Evolutionary conservation across 2,329 filamentous ascomycete species (phyloP), one percentile per base, ranked within the genome.

Genomic region (Chaetomium sp.): DNA sequence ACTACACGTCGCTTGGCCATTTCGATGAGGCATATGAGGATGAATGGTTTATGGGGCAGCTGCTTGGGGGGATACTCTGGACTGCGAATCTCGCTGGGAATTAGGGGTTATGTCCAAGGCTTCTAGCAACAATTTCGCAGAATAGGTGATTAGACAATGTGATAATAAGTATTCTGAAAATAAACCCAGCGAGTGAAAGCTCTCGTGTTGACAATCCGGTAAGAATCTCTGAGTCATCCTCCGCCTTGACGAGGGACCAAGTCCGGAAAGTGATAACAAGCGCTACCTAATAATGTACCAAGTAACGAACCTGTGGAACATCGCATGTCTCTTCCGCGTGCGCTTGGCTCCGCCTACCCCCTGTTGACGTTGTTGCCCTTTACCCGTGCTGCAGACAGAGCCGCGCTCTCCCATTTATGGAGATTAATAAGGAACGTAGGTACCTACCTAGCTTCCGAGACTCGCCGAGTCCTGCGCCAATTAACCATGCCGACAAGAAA

Each of bases 1-100:
- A 80, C 62, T 79, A 80, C 66, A 79, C 77, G 9, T 72, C 78
- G 2, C 70, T 81, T 21, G 78, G 79, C 5, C 78, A 80, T 62
- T 81, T 78, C 66, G 75, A 75, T 16, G 73, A 76, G 57, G 75
- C 78, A 2, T 81, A 78, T 63, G 67, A 70, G 47, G 73, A 81
- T 23, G 69, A 70, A n/a, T 72, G 63, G 7, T 75, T 75, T 49
- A 65, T 71, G 49, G 63, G 42, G 4, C 72, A 73, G 42, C 57
- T 75, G 2, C 57, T 64, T 1, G 69, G 70, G 16, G 74, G 68
- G 8, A 70, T 75, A 8, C 42, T 72, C 16, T 75, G 74, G 74
- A 35, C 71, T 3, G 72, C 71, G 0, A 56, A 53, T 2, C 7
- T 51, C 4, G 53, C 53, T 25, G 25, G 4, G 23, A n/a, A 25